Conservation (phyloP, 2,329 filamentous ascomycete species). For the Cladosporium sphaerospermum region DNA sequence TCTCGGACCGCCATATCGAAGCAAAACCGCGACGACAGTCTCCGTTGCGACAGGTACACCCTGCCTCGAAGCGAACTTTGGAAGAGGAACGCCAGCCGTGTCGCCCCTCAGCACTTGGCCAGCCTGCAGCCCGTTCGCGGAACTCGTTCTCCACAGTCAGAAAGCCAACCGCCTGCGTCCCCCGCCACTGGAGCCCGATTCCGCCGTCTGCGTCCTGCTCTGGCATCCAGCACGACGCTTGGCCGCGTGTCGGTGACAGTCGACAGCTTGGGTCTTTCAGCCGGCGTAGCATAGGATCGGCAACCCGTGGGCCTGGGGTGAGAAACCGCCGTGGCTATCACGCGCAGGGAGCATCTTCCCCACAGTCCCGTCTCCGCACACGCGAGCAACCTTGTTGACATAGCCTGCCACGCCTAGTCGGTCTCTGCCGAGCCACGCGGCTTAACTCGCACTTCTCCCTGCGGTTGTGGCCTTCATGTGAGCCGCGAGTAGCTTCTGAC, state of each 20-base stretch:
- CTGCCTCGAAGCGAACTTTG: background rate
- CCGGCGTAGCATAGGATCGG: background rate
- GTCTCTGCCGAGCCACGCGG: conserved; percentile 7
- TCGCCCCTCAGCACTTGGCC: conserved; percentile 9
- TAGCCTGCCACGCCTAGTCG: background rate
- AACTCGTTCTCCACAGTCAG: background rate
- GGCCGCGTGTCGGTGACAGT: background rate
- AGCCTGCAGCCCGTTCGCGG: conserved; percentile 10
- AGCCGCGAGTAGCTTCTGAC: background rate
- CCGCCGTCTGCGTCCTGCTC: too few species aligned
- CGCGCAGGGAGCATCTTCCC: conserved; percentile 5
- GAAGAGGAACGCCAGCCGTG: background rate
- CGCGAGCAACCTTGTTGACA: conserved; percentile 6
- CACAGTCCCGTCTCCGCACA: conserved; percentile 12
- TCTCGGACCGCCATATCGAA: background rate
- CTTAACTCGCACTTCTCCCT: conserved; percentile 9
- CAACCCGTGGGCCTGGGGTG: background rate
- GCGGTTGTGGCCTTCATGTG: background rate
- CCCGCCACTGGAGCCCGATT: background rate
- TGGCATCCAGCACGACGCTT: background rate
- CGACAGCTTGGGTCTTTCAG: background rate
- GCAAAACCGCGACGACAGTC: background rate
- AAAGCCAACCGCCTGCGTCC: background rate
- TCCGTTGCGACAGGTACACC: background rate
- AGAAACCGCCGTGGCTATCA: conserved; percentile 9